Evolutionary conservation across 305 asterid species (phyloP).

Genomic region (Vinca major): DNA sequence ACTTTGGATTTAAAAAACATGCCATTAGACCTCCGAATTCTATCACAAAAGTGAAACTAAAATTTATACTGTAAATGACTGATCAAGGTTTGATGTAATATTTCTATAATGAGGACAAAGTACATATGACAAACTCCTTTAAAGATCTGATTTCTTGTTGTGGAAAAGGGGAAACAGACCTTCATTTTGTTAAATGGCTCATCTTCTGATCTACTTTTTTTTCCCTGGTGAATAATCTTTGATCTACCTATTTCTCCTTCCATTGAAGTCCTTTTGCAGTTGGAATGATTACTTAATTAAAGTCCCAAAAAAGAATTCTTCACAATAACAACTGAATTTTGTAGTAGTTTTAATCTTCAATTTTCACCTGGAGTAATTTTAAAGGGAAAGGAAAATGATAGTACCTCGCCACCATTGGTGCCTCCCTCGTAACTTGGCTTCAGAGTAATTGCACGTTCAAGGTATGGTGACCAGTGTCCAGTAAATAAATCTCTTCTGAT

Average conservation of each 20-base stretch:
- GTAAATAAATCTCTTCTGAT: slow-evolving; percentile 92
- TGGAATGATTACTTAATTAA: not conserved
- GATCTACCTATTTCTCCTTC: not conserved
- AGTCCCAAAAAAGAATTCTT: not conserved
- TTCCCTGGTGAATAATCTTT: not conserved
- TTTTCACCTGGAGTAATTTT: not conserved
- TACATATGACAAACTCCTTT: no score
- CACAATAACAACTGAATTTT: not conserved
- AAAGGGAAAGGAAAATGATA: slow-evolving; percentile 10
- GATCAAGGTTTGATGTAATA: no score
- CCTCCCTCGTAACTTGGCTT: slow-evolving; percentile 84
- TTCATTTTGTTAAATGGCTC: not conserved
- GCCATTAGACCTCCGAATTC: no score
- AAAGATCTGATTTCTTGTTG: not conserved
- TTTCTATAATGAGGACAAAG: not conserved
- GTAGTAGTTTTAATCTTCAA: not conserved
- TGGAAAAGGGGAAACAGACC: not conserved
- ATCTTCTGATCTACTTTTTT: not conserved
- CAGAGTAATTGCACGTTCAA: slow-evolving; percentile 77
- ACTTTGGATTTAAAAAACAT: not conserved
- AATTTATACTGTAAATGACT: no score
- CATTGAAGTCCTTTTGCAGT: not conserved
- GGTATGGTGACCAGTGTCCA: slow-evolving; percentile 96
- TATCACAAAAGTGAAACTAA: no score
- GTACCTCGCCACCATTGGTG: slow-evolving; percentile 89